Conservation (phyloP, 2,329 filamentous ascomycete species). For the Talaromyces funiculosus region DNA sequence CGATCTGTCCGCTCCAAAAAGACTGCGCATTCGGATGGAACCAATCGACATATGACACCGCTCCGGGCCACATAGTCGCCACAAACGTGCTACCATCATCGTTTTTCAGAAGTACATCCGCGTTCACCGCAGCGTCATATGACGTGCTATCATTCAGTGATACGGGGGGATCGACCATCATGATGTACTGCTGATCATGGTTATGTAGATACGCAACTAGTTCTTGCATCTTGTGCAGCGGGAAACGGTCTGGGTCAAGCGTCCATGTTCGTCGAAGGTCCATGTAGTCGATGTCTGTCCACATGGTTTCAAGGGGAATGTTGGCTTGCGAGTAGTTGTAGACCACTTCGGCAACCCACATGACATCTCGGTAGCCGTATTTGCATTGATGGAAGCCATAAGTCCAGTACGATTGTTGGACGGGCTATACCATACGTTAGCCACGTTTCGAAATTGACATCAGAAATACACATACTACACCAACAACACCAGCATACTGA, state of each 20-base stretch:
- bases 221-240: conserved; percentile 51
- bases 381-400: conserved; percentile 63
- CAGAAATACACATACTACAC: conserved; percentile 18
- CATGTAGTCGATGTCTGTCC: conserved; percentile 45
- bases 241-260: conserved; percentile 34
- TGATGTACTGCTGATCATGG: conserved; percentile 62
- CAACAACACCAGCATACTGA: conserved; percentile 56
- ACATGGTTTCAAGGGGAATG: conserved; percentile 43
- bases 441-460: not conserved
- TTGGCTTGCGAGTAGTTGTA: conserved; percentile 38
- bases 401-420: conserved; percentile 75
- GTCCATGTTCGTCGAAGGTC: conserved; percentile 34
- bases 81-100: conserved; percentile 52
- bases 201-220: conserved; percentile 62
- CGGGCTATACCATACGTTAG: conserved; percentile 40
- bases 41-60: conserved; percentile 71
- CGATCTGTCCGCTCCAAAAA: conserved; percentile 67
- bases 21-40: conserved; percentile 58
- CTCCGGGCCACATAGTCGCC: conserved; percentile 70
- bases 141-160: conserved; percentile 26
- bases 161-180: conserved; percentile 66
- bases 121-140: conserved; percentile 57
- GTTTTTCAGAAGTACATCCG: conserved; percentile 49
- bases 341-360: conserved; percentile 39
- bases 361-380: conserved; percentile 55